Base-by-base conservation (phyloP, 345 rosid species). In the Stellera chamaejasme region DNA sequence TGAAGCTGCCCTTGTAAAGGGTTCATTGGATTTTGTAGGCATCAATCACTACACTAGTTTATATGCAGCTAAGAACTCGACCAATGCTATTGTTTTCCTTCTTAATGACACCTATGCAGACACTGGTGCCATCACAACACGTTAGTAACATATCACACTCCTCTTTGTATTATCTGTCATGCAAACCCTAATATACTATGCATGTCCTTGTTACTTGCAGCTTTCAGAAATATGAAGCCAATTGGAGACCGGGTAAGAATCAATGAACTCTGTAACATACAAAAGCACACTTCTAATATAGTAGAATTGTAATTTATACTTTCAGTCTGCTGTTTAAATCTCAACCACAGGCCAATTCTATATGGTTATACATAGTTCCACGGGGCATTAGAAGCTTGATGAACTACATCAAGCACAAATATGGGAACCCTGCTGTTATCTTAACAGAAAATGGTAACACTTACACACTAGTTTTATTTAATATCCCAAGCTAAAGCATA, bases 41-140 rank as follows among this genome's bases (percentile, higher is more conserved):
- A 86, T 93, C 45, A 93, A 93, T 67, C 99, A 93, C 65, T 93
- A 93, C 68, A 93, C 99, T 43, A 88, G 96, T 2, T 86, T 39
- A 43, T 93, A 88, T 51, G 96, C 88, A 27, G 66, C 59, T 50
- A 64, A 69, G 50, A 79, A 78, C 49, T 9, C 59, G 26, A 56
- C 75, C 0, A 61, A 48, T 56, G 14, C 72, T 46, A 55, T 86
- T 10, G 75, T 76, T 13, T 9, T 4, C 13, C 23, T 86, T 56
- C 72, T 93, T n/a, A 54, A 84, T 27, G 97, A 88, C 58, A 65
- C 94, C 15, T 3, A 84, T 13, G 71, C 94, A 26, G 99, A 93
- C 70, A 79, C 97, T 1, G 96, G 99, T 9, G 75, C 97, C 65
- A 54, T 69, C 48, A 86, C 99, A 42, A 64, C 64, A 10, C 97